Conservation (phyloP, 2,329 filamentous ascomycete genomes). For the Trichoderma sp. region DNA sequence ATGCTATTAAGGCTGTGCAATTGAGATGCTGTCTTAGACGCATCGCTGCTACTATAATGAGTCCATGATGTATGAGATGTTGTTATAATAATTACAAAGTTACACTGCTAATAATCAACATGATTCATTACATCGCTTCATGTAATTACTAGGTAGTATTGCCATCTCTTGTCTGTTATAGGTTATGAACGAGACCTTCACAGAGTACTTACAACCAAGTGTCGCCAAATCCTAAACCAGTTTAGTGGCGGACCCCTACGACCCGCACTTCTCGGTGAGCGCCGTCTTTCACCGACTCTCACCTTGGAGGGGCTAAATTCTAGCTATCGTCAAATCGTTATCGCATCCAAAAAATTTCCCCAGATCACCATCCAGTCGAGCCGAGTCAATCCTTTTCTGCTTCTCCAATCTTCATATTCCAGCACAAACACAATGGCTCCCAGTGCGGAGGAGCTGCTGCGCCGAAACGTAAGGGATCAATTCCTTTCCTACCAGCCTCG, state of each 20-base stretch:
- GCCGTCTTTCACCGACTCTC: conserved; percentile 21
- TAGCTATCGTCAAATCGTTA: conserved; percentile 18
- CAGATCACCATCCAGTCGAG: conserved; percentile 9
- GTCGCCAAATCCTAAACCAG: neutral
- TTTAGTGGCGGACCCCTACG: neutral
- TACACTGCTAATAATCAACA: neutral
- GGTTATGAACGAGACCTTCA: neutral
- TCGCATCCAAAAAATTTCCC: conserved; percentile 31
- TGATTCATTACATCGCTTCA: neutral
- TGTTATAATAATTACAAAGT: neutral
- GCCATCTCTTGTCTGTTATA: neutral
- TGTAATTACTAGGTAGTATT: neutral
- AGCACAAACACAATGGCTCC: conserved; percentile 33
- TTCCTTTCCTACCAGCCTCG: neutral
- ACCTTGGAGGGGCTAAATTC: conserved; percentile 31
- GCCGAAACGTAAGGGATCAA: conserved; percentile 53
- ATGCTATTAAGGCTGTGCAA: neutral
- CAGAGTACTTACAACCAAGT: neutral
- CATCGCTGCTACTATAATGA: neutral
- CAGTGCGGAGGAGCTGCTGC: conserved; percentile 56
- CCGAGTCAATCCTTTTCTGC: neutral
- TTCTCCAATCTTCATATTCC: neutral
- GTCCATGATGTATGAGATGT: too few relatives aligned
- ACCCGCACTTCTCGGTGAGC: neutral
- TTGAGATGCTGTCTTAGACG: neutral